These are phyloP conservation scores for Clarireedia monteithiana DNA, from an alignment of 2,329 filamentous ascomycete genomes.

Conservation along the genomic window DNA sequence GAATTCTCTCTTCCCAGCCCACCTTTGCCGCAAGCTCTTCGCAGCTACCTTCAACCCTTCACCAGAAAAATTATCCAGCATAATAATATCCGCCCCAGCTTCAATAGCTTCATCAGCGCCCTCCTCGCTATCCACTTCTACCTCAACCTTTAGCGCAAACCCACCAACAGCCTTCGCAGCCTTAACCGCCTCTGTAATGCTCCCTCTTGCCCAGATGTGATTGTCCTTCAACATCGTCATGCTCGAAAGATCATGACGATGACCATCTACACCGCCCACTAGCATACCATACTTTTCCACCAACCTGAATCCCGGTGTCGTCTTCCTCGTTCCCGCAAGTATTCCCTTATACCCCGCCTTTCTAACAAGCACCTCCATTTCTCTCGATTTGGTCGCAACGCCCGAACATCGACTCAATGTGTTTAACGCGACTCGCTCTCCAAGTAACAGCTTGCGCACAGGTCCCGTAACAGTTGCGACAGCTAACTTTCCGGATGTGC, in stretches of 20 bases:
- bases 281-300: slow-evolving; percentile 99
- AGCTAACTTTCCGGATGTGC: slow-evolving; percentile 41
- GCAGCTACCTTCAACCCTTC: slow-evolving; percentile 72
- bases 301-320: slow-evolving; percentile 87
- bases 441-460: slow-evolving; percentile 69
- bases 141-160: slow-evolving; percentile 90
- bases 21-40: slow-evolving; percentile 67
- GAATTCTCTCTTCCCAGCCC: slow-evolving; percentile 66
- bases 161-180: slow-evolving; percentile 80
- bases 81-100: slow-evolving; percentile 89
- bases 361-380: slow-evolving; percentile 48
- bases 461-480: slow-evolving; percentile 83
- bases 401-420: slow-evolving; percentile 85
- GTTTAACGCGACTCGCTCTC: slow-evolving; percentile 88
- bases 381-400: slow-evolving; percentile 63
- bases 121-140: slow-evolving; percentile 81
- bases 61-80: slow-evolving; percentile 92
- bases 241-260: slow-evolving; percentile 80
- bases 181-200: slow-evolving; percentile 76
- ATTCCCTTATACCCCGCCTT: slow-evolving; percentile 69
- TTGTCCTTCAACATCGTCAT: slow-evolving; percentile 99
- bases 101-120: slow-evolving; percentile 88
- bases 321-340: slow-evolving; percentile 93
- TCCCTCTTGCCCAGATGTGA: slow-evolving; percentile 86
- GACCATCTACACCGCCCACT: slow-evolving; percentile 83